Conservation (phyloP, 352 stramenopile species). For the Phytophthora ramorum region DNA sequence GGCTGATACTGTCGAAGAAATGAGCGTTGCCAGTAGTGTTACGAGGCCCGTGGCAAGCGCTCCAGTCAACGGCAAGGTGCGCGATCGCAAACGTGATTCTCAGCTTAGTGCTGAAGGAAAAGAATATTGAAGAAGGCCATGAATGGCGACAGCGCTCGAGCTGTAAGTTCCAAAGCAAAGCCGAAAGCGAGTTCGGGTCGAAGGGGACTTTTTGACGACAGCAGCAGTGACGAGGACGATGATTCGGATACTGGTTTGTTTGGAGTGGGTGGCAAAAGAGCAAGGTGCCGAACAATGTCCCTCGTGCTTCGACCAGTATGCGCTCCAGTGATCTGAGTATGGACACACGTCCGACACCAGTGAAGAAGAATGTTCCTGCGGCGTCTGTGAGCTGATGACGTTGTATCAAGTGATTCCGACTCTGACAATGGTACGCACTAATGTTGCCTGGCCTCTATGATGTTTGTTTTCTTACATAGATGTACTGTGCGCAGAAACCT, state of each 20-base stretch:
- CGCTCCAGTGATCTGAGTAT: constrained; percentile 33
- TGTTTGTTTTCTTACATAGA: constrained; percentile 9
- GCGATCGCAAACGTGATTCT: constrained; percentile 69
- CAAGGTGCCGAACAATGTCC: constrained; percentile 21
- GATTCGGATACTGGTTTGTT: constrained; percentile 64
- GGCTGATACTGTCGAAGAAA: constrained; percentile 67
- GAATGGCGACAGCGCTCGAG: constrained; percentile 24
- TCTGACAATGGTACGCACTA: constrained; percentile 37
- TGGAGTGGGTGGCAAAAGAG: constrained; percentile 34
- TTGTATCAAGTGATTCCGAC: constrained; percentile 41
- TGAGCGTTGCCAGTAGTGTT: constrained; percentile 18
- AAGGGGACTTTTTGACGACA: constrained; percentile 85
- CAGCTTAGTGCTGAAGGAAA: constrained; percentile 84
- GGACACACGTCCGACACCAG: constrained; percentile 6
- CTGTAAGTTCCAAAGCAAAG: constrained; percentile 28
- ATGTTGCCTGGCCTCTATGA: background rate
- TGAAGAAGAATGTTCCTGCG: constrained; percentile 18
- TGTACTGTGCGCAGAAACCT: constrained; percentile 23
- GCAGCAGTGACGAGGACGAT: constrained; percentile 60
- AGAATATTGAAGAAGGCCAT: constrained; percentile 76
- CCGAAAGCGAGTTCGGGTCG: constrained; percentile 41
- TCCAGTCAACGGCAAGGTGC: constrained; percentile 26
- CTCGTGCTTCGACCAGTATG: constrained; percentile 17
- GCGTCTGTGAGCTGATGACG: constrained; percentile 27
- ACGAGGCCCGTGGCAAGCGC: constrained; percentile 26